Percentiles rank a stretch among this genome's conserved stretches.
Conservation (phyloP, 2,329 filamentous ascomycete species). For the Sporothrix phasma region DNA sequence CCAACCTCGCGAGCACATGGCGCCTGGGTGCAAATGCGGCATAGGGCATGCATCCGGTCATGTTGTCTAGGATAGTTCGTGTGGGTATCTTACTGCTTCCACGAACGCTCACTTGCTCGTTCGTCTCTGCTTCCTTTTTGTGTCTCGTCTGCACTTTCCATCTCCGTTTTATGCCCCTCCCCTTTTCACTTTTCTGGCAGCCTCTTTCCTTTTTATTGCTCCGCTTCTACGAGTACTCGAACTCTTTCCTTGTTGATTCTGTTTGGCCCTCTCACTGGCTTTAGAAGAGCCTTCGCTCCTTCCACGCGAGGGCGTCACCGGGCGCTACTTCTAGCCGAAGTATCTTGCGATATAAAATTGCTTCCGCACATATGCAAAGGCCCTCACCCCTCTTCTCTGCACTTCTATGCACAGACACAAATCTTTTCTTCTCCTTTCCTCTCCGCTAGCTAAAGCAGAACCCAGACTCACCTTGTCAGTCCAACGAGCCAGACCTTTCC, state of each 20-base stretch:
- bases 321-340: not conserved
- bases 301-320: not conserved
- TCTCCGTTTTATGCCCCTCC: no score
- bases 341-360: not conserved
- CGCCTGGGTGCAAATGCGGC: not conserved
- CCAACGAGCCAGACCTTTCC: not conserved
- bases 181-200: not conserved
- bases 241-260: not conserved
- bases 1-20: not conserved
- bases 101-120: not conserved
- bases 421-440: not conserved
- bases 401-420: not conserved
- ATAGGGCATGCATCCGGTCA: not conserved
- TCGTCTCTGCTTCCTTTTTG: not conserved
- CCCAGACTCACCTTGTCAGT: not conserved
- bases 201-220: not conserved
- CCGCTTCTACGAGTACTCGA: no score
- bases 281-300: not conserved
- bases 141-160: not conserved
- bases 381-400: not conserved
- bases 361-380: not conserved
- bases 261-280: not conserved
- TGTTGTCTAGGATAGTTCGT: not conserved
- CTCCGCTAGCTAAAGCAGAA: not conserved
- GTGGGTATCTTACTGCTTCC: not conserved